Conservation (phyloP, 371 early-diverging fungal species). For the Lichtheimia corymbifera region DNA sequence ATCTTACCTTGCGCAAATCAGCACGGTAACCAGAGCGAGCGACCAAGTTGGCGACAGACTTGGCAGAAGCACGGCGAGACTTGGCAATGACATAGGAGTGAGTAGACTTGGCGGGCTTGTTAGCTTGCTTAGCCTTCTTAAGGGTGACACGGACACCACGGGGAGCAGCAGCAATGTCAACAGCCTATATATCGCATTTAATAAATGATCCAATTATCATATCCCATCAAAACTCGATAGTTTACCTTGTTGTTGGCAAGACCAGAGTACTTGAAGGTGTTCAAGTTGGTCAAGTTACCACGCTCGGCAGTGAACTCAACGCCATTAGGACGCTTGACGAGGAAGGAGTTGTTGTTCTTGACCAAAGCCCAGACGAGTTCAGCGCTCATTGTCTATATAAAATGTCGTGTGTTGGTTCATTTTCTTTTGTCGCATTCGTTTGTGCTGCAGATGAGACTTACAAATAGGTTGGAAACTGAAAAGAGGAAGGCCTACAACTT, state of each 20-base stretch:
- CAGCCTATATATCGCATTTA: slow-evolving; percentile 45
- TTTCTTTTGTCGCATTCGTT: slow-evolving; percentile 1
- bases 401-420: slow-evolving; percentile 7
- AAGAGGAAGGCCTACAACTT: too few species aligned
- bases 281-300: slow-evolving; percentile 81
- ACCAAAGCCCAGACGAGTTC: slow-evolving; percentile 84
- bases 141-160: slow-evolving; percentile 67
- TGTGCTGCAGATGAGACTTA: too few species aligned
- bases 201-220: background rate
- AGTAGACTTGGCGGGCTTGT: slow-evolving; percentile 58
- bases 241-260: slow-evolving; percentile 77
- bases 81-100: slow-evolving; percentile 63
- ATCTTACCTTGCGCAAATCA: slow-evolving; percentile 72
- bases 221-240: background rate
- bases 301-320: slow-evolving; percentile 81
- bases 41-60: slow-evolving; percentile 71
- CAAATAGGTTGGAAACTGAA: too few species aligned
- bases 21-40: slow-evolving; percentile 71
- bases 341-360: slow-evolving; percentile 84
- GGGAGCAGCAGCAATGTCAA: slow-evolving; percentile 62
- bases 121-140: slow-evolving; percentile 63
- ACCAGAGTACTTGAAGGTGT: slow-evolving; percentile 89
- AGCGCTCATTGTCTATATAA: slow-evolving; percentile 56
- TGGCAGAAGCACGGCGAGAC: slow-evolving; percentile 70
- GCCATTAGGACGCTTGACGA: slow-evolving; percentile 82